These are phyloP conservation scores for Lycium ferocissimum DNA, from an alignment of 257 asterid species.

Conservation along the genomic window DNA sequence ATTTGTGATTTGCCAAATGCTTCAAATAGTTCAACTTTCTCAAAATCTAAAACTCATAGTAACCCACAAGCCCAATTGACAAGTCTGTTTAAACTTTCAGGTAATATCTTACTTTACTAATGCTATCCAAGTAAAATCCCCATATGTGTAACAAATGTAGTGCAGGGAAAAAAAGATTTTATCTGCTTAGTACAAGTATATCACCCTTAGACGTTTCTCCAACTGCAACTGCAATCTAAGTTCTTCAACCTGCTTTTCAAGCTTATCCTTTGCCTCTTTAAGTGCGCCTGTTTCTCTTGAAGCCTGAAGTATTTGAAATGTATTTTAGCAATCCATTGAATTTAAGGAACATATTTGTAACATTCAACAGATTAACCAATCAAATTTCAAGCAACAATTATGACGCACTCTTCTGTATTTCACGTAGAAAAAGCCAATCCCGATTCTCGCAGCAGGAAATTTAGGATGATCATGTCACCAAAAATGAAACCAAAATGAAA, in stretches of 20 bases:
- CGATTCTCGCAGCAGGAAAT: neutral
- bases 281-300: constrained; percentile 98
- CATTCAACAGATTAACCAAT: constrained; percentile 4
- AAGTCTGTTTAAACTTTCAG: neutral
- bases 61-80: neutral
- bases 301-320: constrained; percentile 61
- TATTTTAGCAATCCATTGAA: constrained; percentile 21
- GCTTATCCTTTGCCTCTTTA: constrained; percentile 96
- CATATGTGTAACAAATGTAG: constrained; percentile 2
- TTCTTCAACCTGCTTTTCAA: constrained; percentile 98
- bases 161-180: neutral
- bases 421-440: constrained; percentile 11
- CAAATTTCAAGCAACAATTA: constrained; percentile 16
- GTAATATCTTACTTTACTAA: neutral
- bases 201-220: constrained; percentile 96
- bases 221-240: constrained; percentile 91
- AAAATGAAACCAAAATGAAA: constrained; percentile 27
- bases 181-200: constrained; percentile 34
- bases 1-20: constrained; percentile 22
- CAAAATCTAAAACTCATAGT: constrained; percentile 15
- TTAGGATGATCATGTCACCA: neutral
- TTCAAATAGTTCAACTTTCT: constrained; percentile 17
- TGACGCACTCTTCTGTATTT: constrained; percentile 15
- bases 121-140: neutral
- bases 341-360: constrained; percentile 4